phyloP scores from a whole-genome alignment of 148 eudicot species.

The Silene latifolia region DNA sequence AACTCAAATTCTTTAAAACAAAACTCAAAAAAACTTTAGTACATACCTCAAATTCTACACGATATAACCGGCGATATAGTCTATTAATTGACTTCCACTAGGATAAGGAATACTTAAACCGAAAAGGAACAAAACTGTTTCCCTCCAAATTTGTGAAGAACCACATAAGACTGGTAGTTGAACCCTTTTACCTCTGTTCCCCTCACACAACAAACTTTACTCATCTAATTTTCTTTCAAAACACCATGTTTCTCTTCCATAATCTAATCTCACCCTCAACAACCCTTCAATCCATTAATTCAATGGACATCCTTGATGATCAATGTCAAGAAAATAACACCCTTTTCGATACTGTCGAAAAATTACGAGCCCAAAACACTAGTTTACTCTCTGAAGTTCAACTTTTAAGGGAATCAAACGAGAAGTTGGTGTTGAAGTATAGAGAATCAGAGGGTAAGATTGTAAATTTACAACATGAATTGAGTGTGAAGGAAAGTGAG shows the following conservation, averaged over 20 bases:
- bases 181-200: background rate
- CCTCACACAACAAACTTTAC: background rate
- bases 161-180: constrained; percentile 36
- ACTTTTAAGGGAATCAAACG: constrained; percentile 18
- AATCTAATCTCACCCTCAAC: background rate
- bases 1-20: too few relatives aligned
- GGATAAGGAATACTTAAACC: background rate
- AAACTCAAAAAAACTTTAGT: too few relatives aligned
- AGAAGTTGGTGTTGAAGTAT: constrained; percentile 21
- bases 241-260: background rate
- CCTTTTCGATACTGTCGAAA: background rate
- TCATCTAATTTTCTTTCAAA: background rate
- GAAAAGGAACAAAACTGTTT: background rate
- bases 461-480: constrained; percentile 20
- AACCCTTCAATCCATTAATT: background rate
- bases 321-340: constrained; percentile 2
- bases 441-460: constrained; percentile 29
- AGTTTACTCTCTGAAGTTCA: constrained; percentile 30
- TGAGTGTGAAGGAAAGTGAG: too few relatives aligned
- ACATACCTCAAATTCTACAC: too few relatives aligned
- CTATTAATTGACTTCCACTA: too few relatives aligned
- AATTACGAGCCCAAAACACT: constrained; percentile 22
- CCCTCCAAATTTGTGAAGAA: constrained; percentile 11
- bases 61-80: too few relatives aligned
- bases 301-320: constrained; percentile 26